phyloP scores from a whole-genome alignment of 306 rosid genomes.

The Castanea sativa region DNA sequence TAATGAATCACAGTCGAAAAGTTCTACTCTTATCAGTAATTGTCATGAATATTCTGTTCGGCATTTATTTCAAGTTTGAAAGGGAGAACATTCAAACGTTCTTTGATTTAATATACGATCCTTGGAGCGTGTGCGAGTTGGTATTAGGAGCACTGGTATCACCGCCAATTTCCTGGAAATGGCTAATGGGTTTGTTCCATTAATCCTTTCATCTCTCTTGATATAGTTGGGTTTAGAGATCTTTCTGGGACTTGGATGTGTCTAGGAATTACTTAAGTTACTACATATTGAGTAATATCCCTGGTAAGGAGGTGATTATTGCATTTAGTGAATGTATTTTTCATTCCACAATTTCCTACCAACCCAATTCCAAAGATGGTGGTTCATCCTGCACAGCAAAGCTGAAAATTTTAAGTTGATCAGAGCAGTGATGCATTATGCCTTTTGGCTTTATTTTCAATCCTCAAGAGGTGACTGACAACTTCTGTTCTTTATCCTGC shows the following conservation, averaged over 20 bases:
- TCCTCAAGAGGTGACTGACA: conserved; percentile 77
- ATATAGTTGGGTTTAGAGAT: conserved; percentile 39
- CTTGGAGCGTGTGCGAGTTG: conserved; percentile 22
- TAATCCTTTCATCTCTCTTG: conserved; percentile 25
- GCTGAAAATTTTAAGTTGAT: conserved; percentile 57
- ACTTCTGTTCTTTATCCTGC: conserved; percentile 72
- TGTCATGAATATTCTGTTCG: not conserved
- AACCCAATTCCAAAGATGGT: conserved; percentile 46
- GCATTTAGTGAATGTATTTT: conserved; percentile 32
- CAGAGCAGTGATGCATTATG: conserved; percentile 57
- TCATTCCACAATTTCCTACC: conserved; percentile 36
- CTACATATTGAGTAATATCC: conserved; percentile 42
- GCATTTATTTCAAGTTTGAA: conserved; percentile 7
- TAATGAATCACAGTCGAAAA: not conserved
- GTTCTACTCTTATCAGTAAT: not conserved
- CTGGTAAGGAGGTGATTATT: conserved; percentile 63
- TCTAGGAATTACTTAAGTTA: conserved; percentile 38
- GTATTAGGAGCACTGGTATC: conserved; percentile 27
- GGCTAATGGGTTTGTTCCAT: conserved; percentile 34
- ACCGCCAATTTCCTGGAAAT: conserved; percentile 32
- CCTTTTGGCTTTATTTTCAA: conserved; percentile 65
- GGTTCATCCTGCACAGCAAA: conserved; percentile 54
- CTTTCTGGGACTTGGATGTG: conserved; percentile 36
- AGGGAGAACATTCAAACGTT: conserved; percentile 1
- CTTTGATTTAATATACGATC: conserved; percentile 10